Base-by-base conservation (phyloP, 306 rosid species). In the Sicyos edulis region DNA sequence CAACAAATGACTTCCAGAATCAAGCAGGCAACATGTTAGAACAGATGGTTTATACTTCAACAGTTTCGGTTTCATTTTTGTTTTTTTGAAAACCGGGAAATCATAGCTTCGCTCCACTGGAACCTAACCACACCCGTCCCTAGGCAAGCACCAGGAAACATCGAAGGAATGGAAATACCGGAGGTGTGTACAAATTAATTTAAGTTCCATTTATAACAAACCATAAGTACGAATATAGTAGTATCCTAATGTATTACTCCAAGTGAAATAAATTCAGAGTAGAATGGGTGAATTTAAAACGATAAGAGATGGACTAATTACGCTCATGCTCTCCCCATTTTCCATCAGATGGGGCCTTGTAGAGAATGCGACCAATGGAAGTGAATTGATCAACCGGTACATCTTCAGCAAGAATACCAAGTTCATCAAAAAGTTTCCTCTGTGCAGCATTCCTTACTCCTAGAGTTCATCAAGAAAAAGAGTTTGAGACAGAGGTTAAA, bases 281-380 rank as follows among this genome's bases (percentile, higher is more conserved):
- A 64, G 70, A 37, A 64, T 51, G 10, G 26, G 11, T 34, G 3
- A 42, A 64, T 40, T 37, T 64, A 40, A 40, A 37, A 64, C 2
- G 26, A 44, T 52, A 54, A 58, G 56, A 59, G 53, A 22, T n/a
- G 52, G 49, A 74, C 5, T 16, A 10, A 4, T 87, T 86, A 93
- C 99, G 77, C 85, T 93, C 99, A 72, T 93, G 99, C 82, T 93
- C 99, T 75, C 99, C 99, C 97, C 99, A 93, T 82, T 89, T 88
- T 82, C 99, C 95, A 65, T 93, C 97, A 73, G 99, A 93, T 76
- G 99, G 97, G 40, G 99, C 97, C 89, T 93, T 93, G 75, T 93
- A 93, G 69, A 88, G 90, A 0, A 93, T 93, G 79, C 96, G 93
- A 26, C 99, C 97, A 70, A 93, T 70, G 21, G 99, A 89, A 78